phyloP scores from a whole-genome alignment of 805 yeast species.

The Saturnispora serradocipensis region DNA sequence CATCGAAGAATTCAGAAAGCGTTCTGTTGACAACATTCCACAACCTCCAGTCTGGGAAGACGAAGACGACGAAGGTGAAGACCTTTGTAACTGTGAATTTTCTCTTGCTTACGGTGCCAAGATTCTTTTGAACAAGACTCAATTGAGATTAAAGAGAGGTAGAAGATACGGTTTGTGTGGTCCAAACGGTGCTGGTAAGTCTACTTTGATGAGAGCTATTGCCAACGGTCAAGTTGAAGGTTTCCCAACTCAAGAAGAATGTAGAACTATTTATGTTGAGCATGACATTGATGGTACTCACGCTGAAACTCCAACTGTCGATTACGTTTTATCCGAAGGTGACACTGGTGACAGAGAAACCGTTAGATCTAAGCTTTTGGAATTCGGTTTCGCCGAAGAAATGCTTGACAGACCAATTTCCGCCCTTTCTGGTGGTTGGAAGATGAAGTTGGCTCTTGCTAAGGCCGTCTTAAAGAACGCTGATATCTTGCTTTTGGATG shows the following conservation, averaged over 20 bases:
- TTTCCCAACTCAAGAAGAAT: conserved; percentile 98
- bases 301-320: conserved; percentile 90
- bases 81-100: conserved; percentile 99
- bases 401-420: conserved; percentile 92
- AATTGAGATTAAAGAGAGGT: conserved; percentile 96
- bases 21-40: conserved; percentile 97
- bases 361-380: conserved; percentile 67
- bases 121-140: conserved; percentile 98
- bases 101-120: conserved; percentile 99
- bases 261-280: conserved; percentile 98
- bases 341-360: conserved; percentile 71
- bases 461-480: conserved; percentile 99
- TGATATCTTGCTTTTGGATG: conserved; percentile 94
- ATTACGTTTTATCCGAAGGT: conserved; percentile 55
- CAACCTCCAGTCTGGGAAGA: conserved; percentile 80
- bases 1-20: conserved; percentile 90
- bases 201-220: conserved; percentile 94
- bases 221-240: conserved; percentile 99
- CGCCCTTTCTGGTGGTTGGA: conserved; percentile 99
- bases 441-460: conserved; percentile 98
- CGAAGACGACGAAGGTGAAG: conserved; percentile 99
- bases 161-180: conserved; percentile 99
- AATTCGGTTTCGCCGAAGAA: conserved; percentile 89
- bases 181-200: conserved; percentile 98
- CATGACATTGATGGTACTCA: conserved; percentile 98